phyloP scores from a whole-genome alignment of 1,139 yeast genomes.

The Kodamaea alishanica region DNA sequence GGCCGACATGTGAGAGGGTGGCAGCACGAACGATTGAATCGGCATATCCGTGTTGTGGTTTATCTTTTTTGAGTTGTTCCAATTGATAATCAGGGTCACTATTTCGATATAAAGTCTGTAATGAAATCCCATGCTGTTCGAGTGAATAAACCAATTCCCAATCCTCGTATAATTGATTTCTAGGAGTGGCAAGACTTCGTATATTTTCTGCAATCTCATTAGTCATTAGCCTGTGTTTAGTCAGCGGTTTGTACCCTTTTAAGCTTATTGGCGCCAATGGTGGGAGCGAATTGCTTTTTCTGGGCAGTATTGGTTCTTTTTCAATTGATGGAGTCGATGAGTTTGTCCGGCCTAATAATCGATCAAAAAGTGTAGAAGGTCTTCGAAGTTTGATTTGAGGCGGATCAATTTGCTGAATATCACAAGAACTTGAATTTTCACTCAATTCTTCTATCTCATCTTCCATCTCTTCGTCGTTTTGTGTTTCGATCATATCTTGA shows the following conservation, averaged over 20 bases:
- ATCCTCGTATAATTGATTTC: constrained; percentile 68
- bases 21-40: constrained; percentile 31
- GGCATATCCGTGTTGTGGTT: constrained; percentile 34
- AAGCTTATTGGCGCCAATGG: constrained; percentile 33
- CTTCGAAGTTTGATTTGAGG: no score
- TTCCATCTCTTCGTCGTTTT: neutral
- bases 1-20: constrained; percentile 15
- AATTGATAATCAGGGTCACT: constrained; percentile 33
- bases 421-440: no score
- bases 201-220: constrained; percentile 68
- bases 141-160: constrained; percentile 81
- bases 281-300: constrained; percentile 19
- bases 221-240: constrained; percentile 56
- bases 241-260: constrained; percentile 55
- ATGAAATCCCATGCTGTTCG: constrained; percentile 89
- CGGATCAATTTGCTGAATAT: no score
- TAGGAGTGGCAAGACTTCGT: constrained; percentile 66
- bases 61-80: constrained; percentile 18
- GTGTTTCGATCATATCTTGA: neutral
- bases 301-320: neutral
- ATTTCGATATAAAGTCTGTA: constrained; percentile 64
- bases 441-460: neutral
- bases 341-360: no score
- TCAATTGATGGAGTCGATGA: no score
- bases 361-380: no score